Conservation (phyloP, 345 rosid species). For the Alliaria petiolata region DNA sequence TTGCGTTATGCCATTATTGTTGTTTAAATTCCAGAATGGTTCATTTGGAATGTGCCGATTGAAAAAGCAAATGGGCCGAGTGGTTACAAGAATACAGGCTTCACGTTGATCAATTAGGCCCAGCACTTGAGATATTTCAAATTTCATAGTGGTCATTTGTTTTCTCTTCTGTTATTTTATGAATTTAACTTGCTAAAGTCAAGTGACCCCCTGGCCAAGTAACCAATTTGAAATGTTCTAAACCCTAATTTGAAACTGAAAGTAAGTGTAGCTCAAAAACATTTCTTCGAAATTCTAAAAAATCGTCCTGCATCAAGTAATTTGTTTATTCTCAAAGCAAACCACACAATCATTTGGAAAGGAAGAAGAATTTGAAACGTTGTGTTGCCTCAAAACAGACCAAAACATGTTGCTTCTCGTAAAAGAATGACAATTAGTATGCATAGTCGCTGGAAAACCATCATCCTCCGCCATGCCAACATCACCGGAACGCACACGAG, state of each 20-base stretch:
- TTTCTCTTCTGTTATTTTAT: too few species aligned
- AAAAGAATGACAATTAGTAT: conserved; percentile 59
- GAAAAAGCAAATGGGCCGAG: neutral
- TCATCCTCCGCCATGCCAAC: conserved; percentile 5
- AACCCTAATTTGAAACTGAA: too few species aligned
- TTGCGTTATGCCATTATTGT: conserved; percentile 15
- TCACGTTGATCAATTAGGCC: neutral
- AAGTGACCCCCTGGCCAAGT: too few species aligned
- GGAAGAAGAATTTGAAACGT: conserved; percentile 53
- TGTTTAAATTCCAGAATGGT: neutral
- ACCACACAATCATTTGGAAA: conserved; percentile 31
- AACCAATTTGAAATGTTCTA: too few species aligned
- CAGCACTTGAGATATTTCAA: neutral
- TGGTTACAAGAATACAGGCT: neutral
- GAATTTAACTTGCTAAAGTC: too few species aligned
- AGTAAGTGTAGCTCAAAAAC: too few species aligned
- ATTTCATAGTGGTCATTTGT: too few species aligned
- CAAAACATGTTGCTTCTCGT: conserved; percentile 64
- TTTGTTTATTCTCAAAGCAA: neutral
- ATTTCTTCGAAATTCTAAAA: too few species aligned
- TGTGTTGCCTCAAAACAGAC: conserved; percentile 62
- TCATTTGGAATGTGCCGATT: neutral
- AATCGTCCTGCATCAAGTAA: too few species aligned
- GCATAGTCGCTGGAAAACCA: neutral
- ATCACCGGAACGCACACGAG: neutral